Conservation (phyloP, 2,329 filamentous ascomycete species). For the Aspergillus arachidicola region DNA sequence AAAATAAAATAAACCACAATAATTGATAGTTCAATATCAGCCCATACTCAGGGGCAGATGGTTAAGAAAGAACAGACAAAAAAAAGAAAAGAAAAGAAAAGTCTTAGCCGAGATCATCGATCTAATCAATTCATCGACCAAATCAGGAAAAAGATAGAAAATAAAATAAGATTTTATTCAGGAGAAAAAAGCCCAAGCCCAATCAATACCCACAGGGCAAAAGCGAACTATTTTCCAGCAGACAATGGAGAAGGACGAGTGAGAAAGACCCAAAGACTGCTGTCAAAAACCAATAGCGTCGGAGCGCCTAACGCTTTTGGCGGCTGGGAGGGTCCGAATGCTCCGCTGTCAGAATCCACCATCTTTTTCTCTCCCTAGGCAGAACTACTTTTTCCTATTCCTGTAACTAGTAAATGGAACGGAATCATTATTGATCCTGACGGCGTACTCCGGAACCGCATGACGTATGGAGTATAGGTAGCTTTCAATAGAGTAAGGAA, state of each 20-base stretch:
- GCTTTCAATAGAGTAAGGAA: neutral
- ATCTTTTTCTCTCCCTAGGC: neutral
- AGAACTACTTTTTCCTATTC: neutral
- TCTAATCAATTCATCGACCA: neutral
- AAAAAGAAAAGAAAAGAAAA: neutral
- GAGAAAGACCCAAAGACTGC: neutral
- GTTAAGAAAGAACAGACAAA: neutral
- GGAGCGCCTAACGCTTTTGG: slow-evolving; percentile 2
- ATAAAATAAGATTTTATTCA: neutral
- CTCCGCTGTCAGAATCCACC: slow-evolving; percentile 3
- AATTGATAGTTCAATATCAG: neutral
- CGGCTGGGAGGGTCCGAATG: neutral
- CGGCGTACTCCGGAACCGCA: neutral
- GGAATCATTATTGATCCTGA: neutral
- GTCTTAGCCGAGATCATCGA: neutral
- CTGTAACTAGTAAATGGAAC: neutral
- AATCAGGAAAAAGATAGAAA: neutral
- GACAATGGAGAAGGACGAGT: neutral
- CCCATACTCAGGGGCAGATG: neutral
- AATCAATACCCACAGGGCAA: neutral
- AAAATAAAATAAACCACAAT: neutral
- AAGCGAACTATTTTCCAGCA: neutral
- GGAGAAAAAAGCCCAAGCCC: neutral
- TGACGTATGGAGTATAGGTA: neutral
- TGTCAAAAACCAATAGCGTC: slow-evolving; percentile 3